A percentile compares a stretch with the other conserved stretches of the same genome.
phyloP scores from a whole-genome alignment of 208 protist genomes.

The Trypanosoma conorhini region DNA sequence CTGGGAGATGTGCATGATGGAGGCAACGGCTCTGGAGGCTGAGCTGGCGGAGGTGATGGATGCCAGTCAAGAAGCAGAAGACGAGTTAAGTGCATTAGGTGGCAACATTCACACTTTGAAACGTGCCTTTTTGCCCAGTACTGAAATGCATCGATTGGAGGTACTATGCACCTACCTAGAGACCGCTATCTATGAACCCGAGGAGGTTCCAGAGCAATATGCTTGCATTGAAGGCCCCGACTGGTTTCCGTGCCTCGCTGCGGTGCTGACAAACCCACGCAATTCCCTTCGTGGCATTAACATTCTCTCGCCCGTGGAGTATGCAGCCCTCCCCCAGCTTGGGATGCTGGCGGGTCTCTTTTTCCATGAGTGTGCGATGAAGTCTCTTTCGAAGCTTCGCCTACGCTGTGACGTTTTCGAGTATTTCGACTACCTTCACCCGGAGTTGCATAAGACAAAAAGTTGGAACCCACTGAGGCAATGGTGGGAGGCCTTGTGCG shows the following conservation, averaged over 20 bases:
- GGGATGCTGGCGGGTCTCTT: constrained; percentile 64
- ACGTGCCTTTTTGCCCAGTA: constrained; percentile 58
- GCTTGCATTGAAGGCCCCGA: constrained; percentile 49
- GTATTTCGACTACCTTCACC: too few species aligned
- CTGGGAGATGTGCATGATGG: constrained; percentile 67
- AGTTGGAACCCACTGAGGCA: too few species aligned
- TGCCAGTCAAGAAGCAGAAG: constrained; percentile 42
- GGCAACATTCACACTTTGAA: constrained; percentile 43
- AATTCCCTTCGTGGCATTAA: constrained; percentile 46
- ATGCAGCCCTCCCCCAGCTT: constrained; percentile 59
- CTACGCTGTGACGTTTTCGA: constrained; percentile 20
- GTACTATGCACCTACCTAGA: constrained; percentile 56
- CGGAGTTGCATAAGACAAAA: too few species aligned
- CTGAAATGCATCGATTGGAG: constrained; percentile 37
- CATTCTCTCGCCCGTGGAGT: constrained; percentile 39
- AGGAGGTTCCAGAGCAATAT: constrained; percentile 52
- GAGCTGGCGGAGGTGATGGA: constrained; percentile 58
- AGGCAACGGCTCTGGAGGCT: constrained; percentile 59
- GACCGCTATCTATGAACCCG: constrained; percentile 46
- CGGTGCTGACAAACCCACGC: constrained; percentile 48
- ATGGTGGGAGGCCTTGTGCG: too few species aligned
- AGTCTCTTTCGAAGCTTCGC: constrained; percentile 37
- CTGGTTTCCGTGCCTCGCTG: constrained; percentile 68
- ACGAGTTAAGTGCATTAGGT: constrained; percentile 25
- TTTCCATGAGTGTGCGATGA: constrained; percentile 40